Conservation (phyloP, 805 yeast species). For the Myxozyma melibiosi region DNA sequence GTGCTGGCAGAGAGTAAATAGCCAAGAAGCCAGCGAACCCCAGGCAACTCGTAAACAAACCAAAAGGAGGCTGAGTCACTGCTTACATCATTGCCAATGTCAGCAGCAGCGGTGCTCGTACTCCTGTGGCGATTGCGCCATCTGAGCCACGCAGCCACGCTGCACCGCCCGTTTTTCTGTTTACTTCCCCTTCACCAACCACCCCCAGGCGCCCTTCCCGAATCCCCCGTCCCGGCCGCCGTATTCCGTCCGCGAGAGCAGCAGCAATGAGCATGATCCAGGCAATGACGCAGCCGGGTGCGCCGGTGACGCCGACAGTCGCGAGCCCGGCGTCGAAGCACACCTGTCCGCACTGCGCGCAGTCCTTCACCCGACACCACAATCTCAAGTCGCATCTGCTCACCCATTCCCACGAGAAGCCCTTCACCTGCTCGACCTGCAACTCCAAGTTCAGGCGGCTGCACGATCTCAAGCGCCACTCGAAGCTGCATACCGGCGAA, state of each 20-base stretch:
- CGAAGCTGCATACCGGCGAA: conserved; percentile 74
- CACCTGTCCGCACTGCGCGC: conserved; percentile 60
- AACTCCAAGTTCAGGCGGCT: conserved; percentile 64
- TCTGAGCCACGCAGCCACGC: conserved; percentile 8
- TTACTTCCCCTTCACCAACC: not conserved
- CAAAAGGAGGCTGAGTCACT: no score
- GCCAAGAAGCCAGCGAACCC: no score
- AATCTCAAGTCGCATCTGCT: conserved; percentile 71
- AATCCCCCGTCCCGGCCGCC: no score
- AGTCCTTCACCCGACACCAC: conserved; percentile 69
- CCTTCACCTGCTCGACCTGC: conserved; percentile 65
- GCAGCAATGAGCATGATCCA: conserved; percentile 9
- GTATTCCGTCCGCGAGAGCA: no score
- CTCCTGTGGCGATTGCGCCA: conserved; percentile 16
- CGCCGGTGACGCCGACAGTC: conserved; percentile 13
- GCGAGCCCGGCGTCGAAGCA: conserved; percentile 22
- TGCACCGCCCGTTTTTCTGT: conserved; percentile 13
- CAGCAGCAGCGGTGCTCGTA: not conserved
- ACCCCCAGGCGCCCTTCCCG: not conserved
- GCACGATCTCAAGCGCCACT: conserved; percentile 77
- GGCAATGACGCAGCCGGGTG: conserved; percentile 13
- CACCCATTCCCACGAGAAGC: conserved; percentile 66
- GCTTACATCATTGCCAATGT: not conserved
- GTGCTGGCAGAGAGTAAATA: no score
- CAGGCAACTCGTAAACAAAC: no score